Evolutionary conservation across 2,329 filamentous ascomycete species (phyloP).

Genomic region (Chrysosporium keratinophilum): DNA sequence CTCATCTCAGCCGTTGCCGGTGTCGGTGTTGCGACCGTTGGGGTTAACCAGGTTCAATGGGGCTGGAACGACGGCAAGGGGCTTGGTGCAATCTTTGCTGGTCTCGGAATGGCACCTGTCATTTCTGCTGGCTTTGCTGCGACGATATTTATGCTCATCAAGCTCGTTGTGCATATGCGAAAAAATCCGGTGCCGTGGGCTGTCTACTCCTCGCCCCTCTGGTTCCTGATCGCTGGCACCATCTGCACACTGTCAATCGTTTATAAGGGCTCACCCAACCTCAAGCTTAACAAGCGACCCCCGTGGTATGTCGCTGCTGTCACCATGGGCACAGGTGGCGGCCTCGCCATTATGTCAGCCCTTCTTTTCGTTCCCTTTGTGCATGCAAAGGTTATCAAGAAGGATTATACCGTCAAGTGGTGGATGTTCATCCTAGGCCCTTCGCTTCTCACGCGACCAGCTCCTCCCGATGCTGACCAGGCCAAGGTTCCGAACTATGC

Average conservation of each 20-base stretch:
- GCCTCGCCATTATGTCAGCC: constrained; percentile 48
- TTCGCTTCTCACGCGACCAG: constrained; percentile 51
- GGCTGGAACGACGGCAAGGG: constrained; percentile 60
- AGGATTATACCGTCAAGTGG: constrained; percentile 55
- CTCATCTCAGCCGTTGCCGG: constrained; percentile 59
- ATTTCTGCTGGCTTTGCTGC: constrained; percentile 57
- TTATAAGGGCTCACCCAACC: constrained; percentile 66
- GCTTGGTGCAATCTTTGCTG: constrained; percentile 61
- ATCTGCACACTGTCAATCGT: constrained; percentile 68
- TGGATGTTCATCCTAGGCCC: constrained; percentile 55
- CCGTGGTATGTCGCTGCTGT: constrained; percentile 57
- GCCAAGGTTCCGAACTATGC: constrained; percentile 64
- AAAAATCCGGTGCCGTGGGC: constrained; percentile 63
- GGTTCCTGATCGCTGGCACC: constrained; percentile 65
- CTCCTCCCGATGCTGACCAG: constrained; percentile 43
- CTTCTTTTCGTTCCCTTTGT: constrained; percentile 66
- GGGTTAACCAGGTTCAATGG: constrained; percentile 54
- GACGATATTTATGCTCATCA: constrained; percentile 63
- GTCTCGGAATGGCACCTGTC: constrained; percentile 58
- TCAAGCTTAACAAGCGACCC: constrained; percentile 54
- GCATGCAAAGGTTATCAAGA: constrained; percentile 57
- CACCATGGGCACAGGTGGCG: constrained; percentile 53
- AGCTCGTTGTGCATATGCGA: constrained; percentile 59
- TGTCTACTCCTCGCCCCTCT: constrained; percentile 62
- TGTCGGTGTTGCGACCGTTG: constrained; percentile 58